Conservation (phyloP, 352 stramenopile species). For the Globisporangium lucens region DNA sequence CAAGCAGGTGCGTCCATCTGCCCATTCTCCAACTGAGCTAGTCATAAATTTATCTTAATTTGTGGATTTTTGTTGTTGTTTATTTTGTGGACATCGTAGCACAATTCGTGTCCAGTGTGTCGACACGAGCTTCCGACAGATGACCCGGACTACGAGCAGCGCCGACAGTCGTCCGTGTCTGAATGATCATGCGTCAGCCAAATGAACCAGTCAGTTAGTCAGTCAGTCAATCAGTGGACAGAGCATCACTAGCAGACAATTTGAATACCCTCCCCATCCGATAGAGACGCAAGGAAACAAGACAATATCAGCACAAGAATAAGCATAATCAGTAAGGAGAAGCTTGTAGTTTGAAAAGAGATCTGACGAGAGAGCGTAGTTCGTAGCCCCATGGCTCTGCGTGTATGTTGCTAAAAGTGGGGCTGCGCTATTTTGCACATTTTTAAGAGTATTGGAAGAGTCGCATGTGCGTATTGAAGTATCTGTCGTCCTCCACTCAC, state of each 20-base stretch:
- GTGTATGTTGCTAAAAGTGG: neutral
- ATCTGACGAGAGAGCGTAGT: neutral
- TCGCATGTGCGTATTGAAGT: neutral
- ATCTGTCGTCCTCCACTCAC: neutral
- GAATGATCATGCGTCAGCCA: constrained; percentile 10
- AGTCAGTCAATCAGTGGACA: neutral
- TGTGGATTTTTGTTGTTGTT: neutral
- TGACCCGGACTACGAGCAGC: constrained; percentile 75
- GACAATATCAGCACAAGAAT: neutral
- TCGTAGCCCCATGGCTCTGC: neutral
- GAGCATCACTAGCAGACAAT: neutral
- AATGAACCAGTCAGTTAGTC: neutral
- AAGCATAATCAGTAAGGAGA: constrained; percentile 2
- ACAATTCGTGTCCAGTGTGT: constrained; percentile 87
- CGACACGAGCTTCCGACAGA: constrained; percentile 83
- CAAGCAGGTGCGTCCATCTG: constrained; percentile 37
- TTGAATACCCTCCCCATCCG: neutral
- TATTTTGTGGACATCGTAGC: constrained; percentile 26
- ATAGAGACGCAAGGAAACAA: constrained; percentile 9
- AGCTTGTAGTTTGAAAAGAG: neutral
- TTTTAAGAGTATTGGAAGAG: constrained; percentile 5
- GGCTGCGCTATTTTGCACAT: neutral
- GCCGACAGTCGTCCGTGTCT: constrained; percentile 27
- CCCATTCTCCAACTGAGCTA: neutral
- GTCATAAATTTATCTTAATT: neutral